Percentiles rank a stretch among this genome's conserved stretches.
phyloP scores from a whole-genome alignment of 2,329 filamentous ascomycete genomes.

The Ophiostoma pallidulum region DNA sequence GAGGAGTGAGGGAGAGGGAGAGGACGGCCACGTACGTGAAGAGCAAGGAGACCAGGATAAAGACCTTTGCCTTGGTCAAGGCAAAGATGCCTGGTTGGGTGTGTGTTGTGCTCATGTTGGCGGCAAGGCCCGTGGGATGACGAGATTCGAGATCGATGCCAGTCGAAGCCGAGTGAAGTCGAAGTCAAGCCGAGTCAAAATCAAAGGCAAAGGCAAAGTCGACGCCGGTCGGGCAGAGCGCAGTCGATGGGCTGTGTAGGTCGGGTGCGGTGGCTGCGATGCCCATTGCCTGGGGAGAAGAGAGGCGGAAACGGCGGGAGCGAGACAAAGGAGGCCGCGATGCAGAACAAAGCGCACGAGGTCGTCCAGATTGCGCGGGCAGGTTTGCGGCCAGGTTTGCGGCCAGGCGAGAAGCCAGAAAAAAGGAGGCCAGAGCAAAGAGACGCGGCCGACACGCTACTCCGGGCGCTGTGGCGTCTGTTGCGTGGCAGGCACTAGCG shows the following conservation, averaged over 20 bases:
- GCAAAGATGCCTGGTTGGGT: slow-evolving; percentile 20
- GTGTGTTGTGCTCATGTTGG: slow-evolving; percentile 17
- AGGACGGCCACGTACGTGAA: slow-evolving; percentile 28
- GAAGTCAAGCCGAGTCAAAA: too few species aligned
- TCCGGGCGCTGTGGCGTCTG: too few species aligned
- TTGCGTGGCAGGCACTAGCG: too few species aligned
- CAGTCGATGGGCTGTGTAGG: not conserved
- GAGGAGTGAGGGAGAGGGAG: not conserved
- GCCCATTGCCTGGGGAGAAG: slow-evolving; percentile 4
- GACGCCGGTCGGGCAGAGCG: too few species aligned
- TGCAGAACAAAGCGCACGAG: too few species aligned
- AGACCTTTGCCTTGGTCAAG: slow-evolving; percentile 28
- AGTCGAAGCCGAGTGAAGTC: too few species aligned
- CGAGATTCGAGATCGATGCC: too few species aligned
- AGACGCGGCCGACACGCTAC: too few species aligned
- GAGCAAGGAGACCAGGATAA: slow-evolving; percentile 27
- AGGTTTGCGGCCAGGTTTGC: too few species aligned
- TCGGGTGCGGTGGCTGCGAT: slow-evolving; percentile 1
- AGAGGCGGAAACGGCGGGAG: not conserved
- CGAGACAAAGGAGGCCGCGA: not conserved
- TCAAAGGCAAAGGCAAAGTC: too few species aligned
- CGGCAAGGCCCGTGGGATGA: slow-evolving; percentile 3
- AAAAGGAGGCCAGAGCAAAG: not conserved
- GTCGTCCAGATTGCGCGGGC: too few species aligned
- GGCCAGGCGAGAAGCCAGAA: not conserved